These are phyloP conservation scores for Tuber microsphaerosporum DNA, from an alignment of 495 filamentous ascomycete genomes.

Conservation along the genomic window DNA sequence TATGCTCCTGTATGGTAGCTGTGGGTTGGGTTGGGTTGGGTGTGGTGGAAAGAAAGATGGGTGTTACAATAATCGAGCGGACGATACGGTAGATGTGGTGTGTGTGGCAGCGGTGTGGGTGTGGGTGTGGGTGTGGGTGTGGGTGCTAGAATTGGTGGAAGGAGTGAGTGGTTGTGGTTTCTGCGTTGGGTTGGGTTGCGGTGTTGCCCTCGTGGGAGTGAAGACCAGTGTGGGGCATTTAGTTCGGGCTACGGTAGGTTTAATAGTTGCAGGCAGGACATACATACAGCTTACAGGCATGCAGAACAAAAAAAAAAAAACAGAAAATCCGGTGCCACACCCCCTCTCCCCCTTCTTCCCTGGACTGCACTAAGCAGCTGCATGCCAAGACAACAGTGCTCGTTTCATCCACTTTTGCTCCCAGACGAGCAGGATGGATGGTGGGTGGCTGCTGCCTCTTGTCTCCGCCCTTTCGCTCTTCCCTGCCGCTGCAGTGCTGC, in stretches of 20 bases:
- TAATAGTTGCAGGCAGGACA: conserved; percentile 36
- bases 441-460: conserved; percentile 39
- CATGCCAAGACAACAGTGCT: conserved; percentile 36
- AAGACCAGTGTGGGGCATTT: conserved; percentile 38
- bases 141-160: not conserved
- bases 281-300: conserved; percentile 39
- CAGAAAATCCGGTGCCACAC: conserved; percentile 39
- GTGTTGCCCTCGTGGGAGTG: conserved; percentile 38
- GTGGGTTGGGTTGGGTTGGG: not conserved
- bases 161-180: conserved; percentile 18
- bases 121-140: not conserved
- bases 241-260: conserved; percentile 37
- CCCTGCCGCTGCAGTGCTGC: conserved; percentile 40
- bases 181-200: conserved; percentile 21
- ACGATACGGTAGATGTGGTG: not conserved
- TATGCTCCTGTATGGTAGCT: not conserved
- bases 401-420: conserved; percentile 28
- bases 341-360: conserved; percentile 37
- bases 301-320: conserved; percentile 32
- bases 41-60: not conserved
- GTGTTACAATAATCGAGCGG: not conserved
- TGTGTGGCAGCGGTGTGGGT: not conserved
- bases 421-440: conserved; percentile 38
- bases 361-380: conserved; percentile 36
- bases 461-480: conserved; percentile 39